Percentiles rank a stretch among this genome's conserved stretches.
These are phyloP conservation scores for Anacardium occidentale DNA, from an alignment of 345 rosid genomes.

Conservation along the genomic window DNA sequence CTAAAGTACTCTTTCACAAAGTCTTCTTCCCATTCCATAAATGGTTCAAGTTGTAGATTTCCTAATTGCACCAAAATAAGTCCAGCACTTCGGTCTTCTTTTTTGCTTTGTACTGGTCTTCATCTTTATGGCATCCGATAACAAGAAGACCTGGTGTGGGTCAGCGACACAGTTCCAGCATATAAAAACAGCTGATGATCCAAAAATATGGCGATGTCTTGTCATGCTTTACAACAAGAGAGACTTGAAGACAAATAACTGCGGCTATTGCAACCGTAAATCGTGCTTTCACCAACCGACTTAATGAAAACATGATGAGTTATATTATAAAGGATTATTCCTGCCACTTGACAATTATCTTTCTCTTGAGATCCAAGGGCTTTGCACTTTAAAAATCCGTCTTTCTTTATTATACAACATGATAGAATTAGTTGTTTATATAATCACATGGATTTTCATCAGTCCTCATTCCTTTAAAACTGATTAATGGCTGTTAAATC, in stretches of 20 bases:
- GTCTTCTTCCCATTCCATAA: background rate
- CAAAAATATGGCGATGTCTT: background rate
- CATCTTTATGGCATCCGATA: background rate
- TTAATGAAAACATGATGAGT: background rate
- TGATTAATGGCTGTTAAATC: too few species aligned
- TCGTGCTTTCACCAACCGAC: background rate
- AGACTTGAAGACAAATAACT: background rate
- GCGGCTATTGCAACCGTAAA: background rate
- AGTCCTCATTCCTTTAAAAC: too few species aligned
- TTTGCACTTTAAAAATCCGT: background rate
- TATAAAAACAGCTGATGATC: background rate
- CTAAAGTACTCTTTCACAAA: background rate
- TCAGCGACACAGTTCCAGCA: background rate
- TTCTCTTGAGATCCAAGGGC: background rate
- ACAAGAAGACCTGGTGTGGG: constrained; percentile 1
- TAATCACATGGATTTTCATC: too few species aligned
- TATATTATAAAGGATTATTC: background rate
- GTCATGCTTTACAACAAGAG: background rate
- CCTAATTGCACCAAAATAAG: background rate
- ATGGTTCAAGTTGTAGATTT: constrained; percentile 4
- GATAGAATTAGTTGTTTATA: background rate
- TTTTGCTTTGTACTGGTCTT: background rate
- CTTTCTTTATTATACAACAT: background rate
- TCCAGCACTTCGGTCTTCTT: background rate
- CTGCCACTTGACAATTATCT: background rate